phyloP scores from a whole-genome alignment of 2,329 filamentous ascomycete species.

The Paraphoma sp. region DNA sequence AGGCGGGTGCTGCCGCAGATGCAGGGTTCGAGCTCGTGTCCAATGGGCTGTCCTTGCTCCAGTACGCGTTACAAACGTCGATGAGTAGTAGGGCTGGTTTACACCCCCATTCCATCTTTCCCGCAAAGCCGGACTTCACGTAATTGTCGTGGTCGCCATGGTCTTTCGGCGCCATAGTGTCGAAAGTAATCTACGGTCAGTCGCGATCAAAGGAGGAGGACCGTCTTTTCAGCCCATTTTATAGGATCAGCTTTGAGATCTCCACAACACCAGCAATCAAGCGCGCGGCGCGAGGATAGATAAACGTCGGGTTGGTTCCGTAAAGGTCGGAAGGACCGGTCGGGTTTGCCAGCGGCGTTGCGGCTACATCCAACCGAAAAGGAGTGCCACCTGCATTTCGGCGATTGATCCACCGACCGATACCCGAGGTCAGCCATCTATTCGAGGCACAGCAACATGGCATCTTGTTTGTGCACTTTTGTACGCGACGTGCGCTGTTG shows the following conservation, averaged over 20 bases:
- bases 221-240: conserved; percentile 9
- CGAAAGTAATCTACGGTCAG: conserved; percentile 12
- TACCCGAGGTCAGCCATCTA: conserved; percentile 36
- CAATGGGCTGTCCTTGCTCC: conserved; percentile 52
- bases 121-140: conserved; percentile 47
- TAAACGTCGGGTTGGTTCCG: conserved; percentile 16
- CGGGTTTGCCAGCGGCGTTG: conserved; percentile 13
- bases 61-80: conserved; percentile 58
- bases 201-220: conserved; percentile 10
- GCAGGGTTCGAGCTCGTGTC: conserved; percentile 48
- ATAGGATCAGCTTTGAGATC: conserved; percentile 8
- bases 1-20: conserved; percentile 44
- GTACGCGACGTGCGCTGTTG: conserved; percentile 10
- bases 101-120: conserved; percentile 54
- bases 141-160: conserved; percentile 31
- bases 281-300: conserved; percentile 8
- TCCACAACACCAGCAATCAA: conserved; percentile 8
- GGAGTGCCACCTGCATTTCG: conserved; percentile 20
- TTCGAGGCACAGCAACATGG: conserved; percentile 25
- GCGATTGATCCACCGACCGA: conserved; percentile 34
- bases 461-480: conserved; percentile 14
- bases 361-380: conserved; percentile 32
- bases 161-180: conserved; percentile 26
- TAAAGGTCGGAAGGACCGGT: conserved; percentile 20
- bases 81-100: conserved; percentile 54